Evolutionary conservation across 1,284 basidiomycete genomes (phyloP), one percentile per base, ranked within the genome.

Genomic region (Ceratobasidium sp.): DNA sequence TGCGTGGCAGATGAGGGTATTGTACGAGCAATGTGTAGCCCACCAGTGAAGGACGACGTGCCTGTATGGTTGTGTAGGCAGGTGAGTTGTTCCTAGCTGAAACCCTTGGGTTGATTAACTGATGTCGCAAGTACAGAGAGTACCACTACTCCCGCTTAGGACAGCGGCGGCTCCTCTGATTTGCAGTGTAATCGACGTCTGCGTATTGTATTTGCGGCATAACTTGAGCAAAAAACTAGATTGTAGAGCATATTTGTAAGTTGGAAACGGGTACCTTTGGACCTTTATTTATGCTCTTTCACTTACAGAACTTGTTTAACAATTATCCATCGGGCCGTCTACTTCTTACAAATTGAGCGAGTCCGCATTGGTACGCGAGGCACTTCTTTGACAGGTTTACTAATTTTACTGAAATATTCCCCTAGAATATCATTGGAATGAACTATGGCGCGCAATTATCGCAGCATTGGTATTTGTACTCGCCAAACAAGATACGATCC

Each of bases 151-250:
- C 40, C 81, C 86, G 0, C 67, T 76, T 5, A 75, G 80, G 2
- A 74, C 74, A 1, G 68, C 78, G 6, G 76, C 80, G 7, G 77
- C 82, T 50, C 79, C 85, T 0, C 81, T 83, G 0, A 72, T 87
- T 25, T 85, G 85, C 72, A 83, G 86, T 1, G 56, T 89, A 20
- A 73, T 89, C 22, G 87, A 89, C 75, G 87, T 85, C 68, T 87
- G 85, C 74, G 80, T 87, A 7, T 78, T 89, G n/a, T 89, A 86
- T 86, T 75, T 88, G 29, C 83, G 86, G 22, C 87, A 90, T 73
- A 88, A 88, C 74, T 76, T 90, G 42, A 86, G 88, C 68, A 87
- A 82, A 73, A 82, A 80, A 25, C 76, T 89, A 5, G 86, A 89
- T 69, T 80, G 83, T 0, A 78, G 81, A 29, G 82, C 83, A 2